Base-by-base conservation (phyloP, 495 filamentous ascomycete species). In the Polyplosphaeria fusca region DNA sequence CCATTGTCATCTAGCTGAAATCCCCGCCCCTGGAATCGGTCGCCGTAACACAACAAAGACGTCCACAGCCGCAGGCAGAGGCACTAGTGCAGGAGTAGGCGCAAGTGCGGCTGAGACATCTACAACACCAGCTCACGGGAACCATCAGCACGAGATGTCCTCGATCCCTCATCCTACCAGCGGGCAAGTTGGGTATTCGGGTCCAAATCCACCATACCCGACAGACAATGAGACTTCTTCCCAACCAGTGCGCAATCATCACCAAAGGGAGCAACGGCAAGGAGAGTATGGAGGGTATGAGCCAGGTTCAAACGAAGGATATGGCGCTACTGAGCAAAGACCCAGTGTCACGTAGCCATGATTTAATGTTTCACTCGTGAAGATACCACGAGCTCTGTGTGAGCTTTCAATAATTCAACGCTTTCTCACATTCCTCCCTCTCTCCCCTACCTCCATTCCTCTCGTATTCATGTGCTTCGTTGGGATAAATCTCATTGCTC, bases 291-390 rank as follows among this genome's bases (percentile, higher is more conserved):
- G 55, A 23, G 47, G n/a, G 25, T 52, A 52, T 32, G 40, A 46
- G 26, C 44, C 45, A 23, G 47, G 55, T 18, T 23, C 37, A 24
- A 58, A 50, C 32, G 4, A 16, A 12, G 53, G 37, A 1, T 50
- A 42, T 43, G 46, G 54, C 76, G 83, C 80, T 82, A 7, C 30
- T n/a, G n/a, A n/a, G n/a, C n/a, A n/a, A n/a, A n/a, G n/a, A n/a
- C n/a, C n/a, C n/a, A n/a, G n/a, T n/a, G n/a, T n/a, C n/a, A n/a
- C n/a, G n/a, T n/a, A n/a, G n/a, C n/a, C n/a, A n/a, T n/a, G n/a
- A n/a, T n/a, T n/a, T n/a, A n/a, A n/a, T n/a, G n/a, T n/a, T n/a
- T n/a, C n/a, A n/a, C n/a, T n/a, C n/a, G n/a, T n/a, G n/a, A n/a
- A n/a, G n/a, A n/a, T n/a, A n/a, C n/a, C n/a, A n/a, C n/a, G n/a